These are phyloP conservation scores for Fusarium drepaniforme DNA, from an alignment of 2,329 filamentous ascomycete genomes.

Conservation along the genomic window DNA sequence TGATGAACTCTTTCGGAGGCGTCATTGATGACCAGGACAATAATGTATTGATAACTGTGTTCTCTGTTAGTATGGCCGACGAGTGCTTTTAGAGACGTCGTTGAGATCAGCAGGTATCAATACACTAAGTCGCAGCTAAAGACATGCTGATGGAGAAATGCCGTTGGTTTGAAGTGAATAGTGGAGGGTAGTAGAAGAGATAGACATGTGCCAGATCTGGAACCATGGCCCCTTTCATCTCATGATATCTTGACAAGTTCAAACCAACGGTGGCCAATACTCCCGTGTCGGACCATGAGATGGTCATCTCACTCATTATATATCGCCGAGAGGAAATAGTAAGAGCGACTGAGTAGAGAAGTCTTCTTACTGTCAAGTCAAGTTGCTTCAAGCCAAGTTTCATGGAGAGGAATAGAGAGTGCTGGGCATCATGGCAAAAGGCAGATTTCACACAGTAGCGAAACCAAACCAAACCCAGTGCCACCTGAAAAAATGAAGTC, in stretches of 20 bases:
- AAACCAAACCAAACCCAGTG: neutral
- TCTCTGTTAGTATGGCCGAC: neutral
- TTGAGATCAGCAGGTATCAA: neutral
- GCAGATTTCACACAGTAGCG: neutral
- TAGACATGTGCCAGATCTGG: neutral
- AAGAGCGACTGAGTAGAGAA: neutral
- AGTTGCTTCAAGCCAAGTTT: neutral
- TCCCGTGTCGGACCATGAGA: neutral
- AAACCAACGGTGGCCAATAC: neutral
- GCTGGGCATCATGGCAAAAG: neutral
- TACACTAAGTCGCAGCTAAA: neutral
- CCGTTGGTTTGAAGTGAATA: neutral
- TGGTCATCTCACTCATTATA: neutral
- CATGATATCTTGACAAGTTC: neutral
- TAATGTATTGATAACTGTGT: neutral
- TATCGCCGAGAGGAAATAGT: neutral
- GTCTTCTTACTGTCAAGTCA: neutral
- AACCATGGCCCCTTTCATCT: neutral
- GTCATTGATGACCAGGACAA: too few relatives aligned
- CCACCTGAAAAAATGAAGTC: neutral
- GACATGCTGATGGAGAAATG: neutral
- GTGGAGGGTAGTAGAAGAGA: neutral
- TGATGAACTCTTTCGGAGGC: too few relatives aligned
- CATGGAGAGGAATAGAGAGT: neutral
- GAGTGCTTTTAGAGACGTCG: neutral